Conservation (phyloP, 805 yeast species). For the Metschnikowia amazonensis region DNA sequence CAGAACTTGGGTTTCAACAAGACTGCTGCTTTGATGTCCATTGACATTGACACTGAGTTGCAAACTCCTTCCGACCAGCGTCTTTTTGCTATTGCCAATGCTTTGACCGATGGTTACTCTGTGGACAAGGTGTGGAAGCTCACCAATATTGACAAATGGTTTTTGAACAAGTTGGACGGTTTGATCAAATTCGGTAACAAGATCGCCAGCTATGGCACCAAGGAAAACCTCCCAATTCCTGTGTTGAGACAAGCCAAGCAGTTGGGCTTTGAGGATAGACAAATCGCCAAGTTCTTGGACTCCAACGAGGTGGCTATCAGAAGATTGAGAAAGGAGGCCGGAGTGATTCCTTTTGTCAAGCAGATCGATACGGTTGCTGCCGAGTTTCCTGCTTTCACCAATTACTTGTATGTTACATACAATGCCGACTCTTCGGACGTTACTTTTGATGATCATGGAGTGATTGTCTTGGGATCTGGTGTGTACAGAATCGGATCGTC, state of each 20-base stretch:
- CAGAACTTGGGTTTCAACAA: constrained; percentile 91
- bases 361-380: constrained; percentile 99
- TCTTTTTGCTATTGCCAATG: constrained; percentile 93
- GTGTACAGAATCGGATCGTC: constrained; percentile 98
- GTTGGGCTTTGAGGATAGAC: constrained; percentile 95
- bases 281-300: constrained; percentile 81
- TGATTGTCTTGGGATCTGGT: constrained; percentile 96
- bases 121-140: constrained; percentile 89
- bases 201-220: constrained; percentile 53
- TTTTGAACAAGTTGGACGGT: constrained; percentile 77
- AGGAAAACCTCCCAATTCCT: constrained; percentile 58
- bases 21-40: constrained; percentile 80
- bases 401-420: constrained; percentile 91
- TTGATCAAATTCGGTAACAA: constrained; percentile 68
- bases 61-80: constrained; percentile 98
- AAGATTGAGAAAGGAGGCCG: constrained; percentile 80
- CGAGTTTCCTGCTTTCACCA: constrained; percentile 95
- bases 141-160: constrained; percentile 95
- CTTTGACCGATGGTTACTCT: constrained; percentile 80
- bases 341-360: constrained; percentile 87
- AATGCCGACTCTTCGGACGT: constrained; percentile 88
- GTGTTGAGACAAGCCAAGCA: constrained; percentile 86
- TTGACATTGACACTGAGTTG: constrained; percentile 88
- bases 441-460: constrained; percentile 85
- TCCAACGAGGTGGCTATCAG: constrained; percentile 93